Evolutionary conservation across 805 yeast genomes (phyloP).

Genomic region (Starmerella davenportii): DNA sequence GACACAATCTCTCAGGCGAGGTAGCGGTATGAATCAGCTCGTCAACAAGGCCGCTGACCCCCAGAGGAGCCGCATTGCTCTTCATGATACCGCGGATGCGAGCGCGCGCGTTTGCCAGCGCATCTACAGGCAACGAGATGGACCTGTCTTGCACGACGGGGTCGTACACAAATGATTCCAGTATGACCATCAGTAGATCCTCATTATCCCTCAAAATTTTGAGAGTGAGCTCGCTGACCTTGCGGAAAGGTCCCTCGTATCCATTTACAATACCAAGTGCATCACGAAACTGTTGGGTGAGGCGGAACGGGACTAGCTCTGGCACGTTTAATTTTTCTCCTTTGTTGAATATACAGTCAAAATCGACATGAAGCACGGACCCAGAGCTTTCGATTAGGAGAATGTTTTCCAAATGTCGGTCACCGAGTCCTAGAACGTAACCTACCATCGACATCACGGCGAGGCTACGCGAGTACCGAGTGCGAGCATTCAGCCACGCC

Average conservation of each 20-base stretch:
- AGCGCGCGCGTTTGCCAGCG: slow-evolving; percentile 51
- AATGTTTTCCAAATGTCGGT: slow-evolving; percentile 87
- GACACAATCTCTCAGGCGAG: slow-evolving; percentile 47
- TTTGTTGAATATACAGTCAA: slow-evolving; percentile 89
- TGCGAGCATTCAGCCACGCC: slow-evolving; percentile 68
- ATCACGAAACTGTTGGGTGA: slow-evolving; percentile 75
- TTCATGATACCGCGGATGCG: slow-evolving; percentile 72
- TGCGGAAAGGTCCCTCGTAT: slow-evolving; percentile 76
- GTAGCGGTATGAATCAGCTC: slow-evolving; percentile 69
- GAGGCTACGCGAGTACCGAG: slow-evolving; percentile 52
- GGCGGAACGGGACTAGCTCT: slow-evolving; percentile 83
- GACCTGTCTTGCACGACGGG: slow-evolving; percentile 47
- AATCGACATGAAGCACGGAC: slow-evolving; percentile 78
- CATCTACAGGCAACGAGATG: slow-evolving; percentile 25
- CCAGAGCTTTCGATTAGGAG: slow-evolving; percentile 59
- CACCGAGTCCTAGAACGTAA: slow-evolving; percentile 83
- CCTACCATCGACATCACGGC: slow-evolving; percentile 99
- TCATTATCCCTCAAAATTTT: slow-evolving; percentile 58
- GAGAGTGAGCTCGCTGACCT: slow-evolving; percentile 70
- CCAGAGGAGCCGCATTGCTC: slow-evolving; percentile 68
- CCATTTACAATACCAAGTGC: slow-evolving; percentile 69
- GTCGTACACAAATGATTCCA: slow-evolving; percentile 85
- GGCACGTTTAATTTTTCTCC: slow-evolving; percentile 49
- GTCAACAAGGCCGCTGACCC: slow-evolving; percentile 86
- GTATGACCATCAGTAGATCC: slow-evolving; percentile 66